Evolutionary conservation across 208 protist genomes (phyloP).

Genomic region (Trypanosoma avium): DNA sequence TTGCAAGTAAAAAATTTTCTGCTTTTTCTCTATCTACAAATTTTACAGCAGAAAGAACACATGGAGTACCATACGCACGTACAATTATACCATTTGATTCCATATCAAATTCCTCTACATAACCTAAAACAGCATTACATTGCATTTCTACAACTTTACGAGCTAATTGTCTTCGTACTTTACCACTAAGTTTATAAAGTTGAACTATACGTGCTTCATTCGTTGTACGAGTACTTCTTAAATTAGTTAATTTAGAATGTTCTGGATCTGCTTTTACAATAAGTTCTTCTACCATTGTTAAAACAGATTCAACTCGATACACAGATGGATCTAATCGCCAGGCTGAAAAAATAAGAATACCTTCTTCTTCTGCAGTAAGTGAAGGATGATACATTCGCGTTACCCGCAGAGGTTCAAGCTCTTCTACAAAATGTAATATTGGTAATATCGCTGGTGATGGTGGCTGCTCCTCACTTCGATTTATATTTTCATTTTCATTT

Average conservation of each 20-base stretch:
- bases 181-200: slow-evolving; percentile 89
- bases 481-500: slow-evolving; percentile 3
- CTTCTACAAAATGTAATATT: slow-evolving; percentile 31
- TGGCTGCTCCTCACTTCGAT: slow-evolving; percentile 1
- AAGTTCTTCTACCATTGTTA: slow-evolving; percentile 90
- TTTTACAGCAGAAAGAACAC: slow-evolving; percentile 73
- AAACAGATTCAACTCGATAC: slow-evolving; percentile 79
- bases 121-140: slow-evolving; percentile 91
- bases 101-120: slow-evolving; percentile 89
- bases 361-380: slow-evolving; percentile 79
- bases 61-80: slow-evolving; percentile 89
- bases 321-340: slow-evolving; percentile 85
- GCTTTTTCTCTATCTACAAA: slow-evolving; percentile 44
- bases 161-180: slow-evolving; percentile 87
- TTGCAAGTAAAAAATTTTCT: background rate
- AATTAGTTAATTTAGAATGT: slow-evolving; percentile 84
- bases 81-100: slow-evolving; percentile 89
- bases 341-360: slow-evolving; percentile 81
- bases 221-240: slow-evolving; percentile 75
- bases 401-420: slow-evolving; percentile 49
- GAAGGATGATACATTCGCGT: slow-evolving; percentile 73
- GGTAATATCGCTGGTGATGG: background rate
- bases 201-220: slow-evolving; percentile 85
- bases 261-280: slow-evolving; percentile 90
- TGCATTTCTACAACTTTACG: slow-evolving; percentile 88